Base-by-base conservation (phyloP, 192 early-diverging fungal species). In the Backusella circina region DNA sequence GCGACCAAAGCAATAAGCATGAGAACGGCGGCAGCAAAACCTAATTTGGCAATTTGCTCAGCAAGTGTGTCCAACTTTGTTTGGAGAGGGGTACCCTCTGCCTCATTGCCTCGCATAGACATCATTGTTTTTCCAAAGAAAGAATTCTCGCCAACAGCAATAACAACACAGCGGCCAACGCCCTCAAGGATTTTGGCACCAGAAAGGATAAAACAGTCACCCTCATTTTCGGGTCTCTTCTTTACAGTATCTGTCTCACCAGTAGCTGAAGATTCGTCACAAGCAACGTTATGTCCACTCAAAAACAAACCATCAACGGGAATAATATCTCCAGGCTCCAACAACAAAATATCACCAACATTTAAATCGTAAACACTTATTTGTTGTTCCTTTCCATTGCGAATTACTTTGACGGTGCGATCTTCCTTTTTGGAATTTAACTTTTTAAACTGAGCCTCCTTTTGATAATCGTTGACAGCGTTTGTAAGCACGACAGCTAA, bases 11-110 rank as follows among this genome's bases (percentile, higher is more conserved):
- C 90, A n/a, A 95, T 75, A 54, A 99, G 84, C 88, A 99, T 93
- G 51, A 91, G 74, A 36, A 93, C 67, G n/a, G 96, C 93, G 71
- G 90, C 91, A 54, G 86, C 88, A 77, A 94, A 87, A 67, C 95
- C 97, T 76, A 95, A 90, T 84, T 95, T 96, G 78, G 95, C 96
- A 78, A 99, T 99, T 79, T 92, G 86, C 79, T 99, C 95, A 10
- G 96, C 96, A 36, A 99, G 86, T 32, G 86, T 81, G 33, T 93
- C 91, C 30, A 99, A 90, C 82, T 98, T 98, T 73, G 84, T 75
- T 88, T 99, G 97, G 57, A 99, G 90, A 35, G 97, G 97, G 41
- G 97, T 99, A 73, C 90, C 93, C 64, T 94, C 91, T 21, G 79
- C 79, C 65, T 88, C 84, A 6, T 85, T 82, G 32, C 86, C 84